A percentile compares a stretch with the other conserved stretches of the same genome.
Conservation (phyloP, 345 rosid genomes). For the Bretschneidera sinensis region DNA sequence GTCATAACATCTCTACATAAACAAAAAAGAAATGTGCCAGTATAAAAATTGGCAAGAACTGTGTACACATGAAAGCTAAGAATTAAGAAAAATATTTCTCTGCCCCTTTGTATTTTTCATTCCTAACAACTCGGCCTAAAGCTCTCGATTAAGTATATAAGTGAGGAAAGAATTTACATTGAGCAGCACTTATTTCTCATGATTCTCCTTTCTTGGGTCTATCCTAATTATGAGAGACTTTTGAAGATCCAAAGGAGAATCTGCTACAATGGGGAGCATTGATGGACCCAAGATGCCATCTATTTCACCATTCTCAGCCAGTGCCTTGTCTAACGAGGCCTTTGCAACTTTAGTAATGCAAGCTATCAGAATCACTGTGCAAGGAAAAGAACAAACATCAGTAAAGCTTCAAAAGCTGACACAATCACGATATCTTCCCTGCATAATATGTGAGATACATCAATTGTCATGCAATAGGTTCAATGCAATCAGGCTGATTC, state of each 20-base stretch:
- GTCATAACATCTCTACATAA: background rate
- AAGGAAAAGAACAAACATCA: background rate
- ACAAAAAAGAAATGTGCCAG: background rate
- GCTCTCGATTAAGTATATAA: background rate
- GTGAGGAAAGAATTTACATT: conserved; percentile 18
- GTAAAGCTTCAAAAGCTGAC: background rate
- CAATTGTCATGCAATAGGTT: background rate
- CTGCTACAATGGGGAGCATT: conserved; percentile 20
- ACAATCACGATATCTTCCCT: background rate
- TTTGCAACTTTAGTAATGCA: conserved; percentile 44
- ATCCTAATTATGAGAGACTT: conserved; percentile 28
- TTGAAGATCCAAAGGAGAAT: conserved; percentile 19
- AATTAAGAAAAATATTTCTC: background rate
- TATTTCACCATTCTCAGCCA: conserved; percentile 33
- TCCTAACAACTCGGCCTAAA: no score
- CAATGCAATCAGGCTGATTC: no score
- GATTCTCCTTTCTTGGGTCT: conserved; percentile 17
- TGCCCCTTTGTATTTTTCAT: no score
- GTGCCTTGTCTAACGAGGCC: conserved; percentile 38
- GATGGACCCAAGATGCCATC: conserved; percentile 25
- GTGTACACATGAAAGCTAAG: conserved; percentile 1
- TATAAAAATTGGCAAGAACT: background rate
- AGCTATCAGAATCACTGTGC: conserved; percentile 34
- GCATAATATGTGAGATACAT: background rate
- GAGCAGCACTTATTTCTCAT: conserved; percentile 8